A percentile compares a stretch with the other conserved stretches of the same genome.
Conservation (phyloP, 2,329 filamentous ascomycete genomes). For the Fusarium chuoi region DNA sequence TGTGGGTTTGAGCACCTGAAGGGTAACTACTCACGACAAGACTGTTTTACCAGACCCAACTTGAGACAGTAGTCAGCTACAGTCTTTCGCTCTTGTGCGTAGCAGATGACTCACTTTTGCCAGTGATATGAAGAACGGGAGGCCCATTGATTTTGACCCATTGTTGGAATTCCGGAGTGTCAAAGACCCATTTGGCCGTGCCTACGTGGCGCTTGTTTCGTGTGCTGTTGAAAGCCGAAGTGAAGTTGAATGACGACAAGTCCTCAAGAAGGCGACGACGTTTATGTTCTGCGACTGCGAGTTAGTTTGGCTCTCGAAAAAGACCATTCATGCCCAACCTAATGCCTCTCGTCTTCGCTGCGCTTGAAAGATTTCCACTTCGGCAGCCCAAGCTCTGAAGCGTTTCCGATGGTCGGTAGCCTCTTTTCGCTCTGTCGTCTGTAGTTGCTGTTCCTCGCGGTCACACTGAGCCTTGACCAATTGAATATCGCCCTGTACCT, state of each 20-base stretch:
- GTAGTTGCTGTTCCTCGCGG: not conserved
- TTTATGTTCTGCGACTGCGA: not conserved
- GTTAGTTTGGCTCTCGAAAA: accelerated
- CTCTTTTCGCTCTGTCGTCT: conserved; percentile 9
- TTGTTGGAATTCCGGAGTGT: not conserved
- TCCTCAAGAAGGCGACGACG: not conserved
- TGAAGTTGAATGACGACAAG: conserved; percentile 10
- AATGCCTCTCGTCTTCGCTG: not conserved
- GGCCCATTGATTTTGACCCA: not conserved
- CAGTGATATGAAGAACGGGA: conserved; percentile 13
- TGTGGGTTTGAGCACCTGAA: accelerated
- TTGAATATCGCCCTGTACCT: conserved; percentile 2
- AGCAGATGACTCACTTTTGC: conserved; percentile 12
- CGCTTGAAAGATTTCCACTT: not conserved
- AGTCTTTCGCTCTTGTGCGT: accelerated
- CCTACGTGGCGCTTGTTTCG: conserved; percentile 22
- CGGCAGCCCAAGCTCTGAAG: not conserved
- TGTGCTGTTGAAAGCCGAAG: not conserved
- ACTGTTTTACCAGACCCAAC: conserved; percentile 36
- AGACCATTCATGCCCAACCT: not conserved
- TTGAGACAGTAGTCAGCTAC: accelerated
- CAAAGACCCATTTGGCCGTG: conserved; percentile 19
- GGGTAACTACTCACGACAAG: not conserved
- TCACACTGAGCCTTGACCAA: conserved; percentile 8
- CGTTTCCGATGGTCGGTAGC: not conserved